Percentiles rank a stretch among this genome's conserved stretches.
Conservation (phyloP, 2,329 filamentous ascomycete genomes). For the Alternaria sp. region DNA sequence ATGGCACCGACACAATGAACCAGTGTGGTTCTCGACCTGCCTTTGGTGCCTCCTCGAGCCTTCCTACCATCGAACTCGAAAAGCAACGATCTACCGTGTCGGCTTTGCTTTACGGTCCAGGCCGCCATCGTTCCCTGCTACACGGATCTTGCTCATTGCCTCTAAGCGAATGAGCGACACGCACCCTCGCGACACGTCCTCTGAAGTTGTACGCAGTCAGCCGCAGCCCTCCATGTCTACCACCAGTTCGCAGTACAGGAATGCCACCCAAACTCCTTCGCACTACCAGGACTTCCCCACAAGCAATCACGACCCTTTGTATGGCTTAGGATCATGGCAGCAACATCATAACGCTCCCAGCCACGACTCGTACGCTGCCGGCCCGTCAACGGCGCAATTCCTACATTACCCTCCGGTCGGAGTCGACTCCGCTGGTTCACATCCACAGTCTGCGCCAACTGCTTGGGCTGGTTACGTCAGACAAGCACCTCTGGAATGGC, state of each 20-base stretch:
- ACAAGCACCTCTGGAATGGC: constrained; percentile 30
- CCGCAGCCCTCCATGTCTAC: constrained; percentile 40
- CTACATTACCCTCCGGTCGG: constrained; percentile 38
- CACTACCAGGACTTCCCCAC: constrained; percentile 38
- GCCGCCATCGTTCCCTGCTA: constrained; percentile 30
- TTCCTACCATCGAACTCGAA: constrained; percentile 27
- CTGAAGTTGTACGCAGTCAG: constrained; percentile 37
- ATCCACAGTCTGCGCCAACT: constrained; percentile 23
- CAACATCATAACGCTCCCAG: constrained; percentile 17
- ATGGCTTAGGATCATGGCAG: constrained; percentile 40
- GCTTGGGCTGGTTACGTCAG: constrained; percentile 34
- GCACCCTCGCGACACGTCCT: constrained; percentile 24
- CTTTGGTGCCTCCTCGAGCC: constrained; percentile 33
- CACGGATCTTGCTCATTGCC: constrained; percentile 24
- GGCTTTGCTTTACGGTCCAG: constrained; percentile 32
- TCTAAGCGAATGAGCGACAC: constrained; percentile 32
- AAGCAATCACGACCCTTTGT: constrained; percentile 35
- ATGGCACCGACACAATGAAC: constrained; percentile 23
- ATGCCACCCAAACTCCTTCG: constrained; percentile 36
- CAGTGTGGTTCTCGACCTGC: constrained; percentile 29
- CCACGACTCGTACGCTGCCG: constrained; percentile 33
- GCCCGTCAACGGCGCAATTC: constrained; percentile 33
- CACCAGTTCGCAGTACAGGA: constrained; percentile 43
- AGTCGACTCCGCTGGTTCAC: constrained; percentile 36
- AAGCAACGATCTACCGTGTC: constrained; percentile 28